phyloP scores from a whole-genome alignment of 495 filamentous ascomycete species.

The Tuber borchii region DNA sequence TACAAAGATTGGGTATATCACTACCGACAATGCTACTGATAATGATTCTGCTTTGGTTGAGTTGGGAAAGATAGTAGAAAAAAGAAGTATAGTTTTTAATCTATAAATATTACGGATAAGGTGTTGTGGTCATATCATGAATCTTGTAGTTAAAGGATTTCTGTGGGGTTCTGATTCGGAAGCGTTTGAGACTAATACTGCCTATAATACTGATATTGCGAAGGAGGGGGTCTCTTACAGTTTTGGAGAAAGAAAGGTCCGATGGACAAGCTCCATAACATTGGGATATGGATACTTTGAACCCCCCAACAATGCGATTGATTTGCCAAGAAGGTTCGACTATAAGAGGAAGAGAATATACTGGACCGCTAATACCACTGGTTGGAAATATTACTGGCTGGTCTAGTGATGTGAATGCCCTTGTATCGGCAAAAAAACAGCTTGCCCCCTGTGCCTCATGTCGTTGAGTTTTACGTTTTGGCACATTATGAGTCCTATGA shows the following conservation, averaged over 20 bases:
- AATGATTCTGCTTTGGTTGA: slow-evolving; percentile 4
- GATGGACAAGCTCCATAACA: too few species aligned
- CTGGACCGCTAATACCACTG: background rate
- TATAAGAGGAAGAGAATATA: background rate
- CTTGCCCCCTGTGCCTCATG: too few species aligned
- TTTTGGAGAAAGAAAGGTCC: slow-evolving; percentile 24
- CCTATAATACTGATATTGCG: too few species aligned
- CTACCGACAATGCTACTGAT: slow-evolving; percentile 11
- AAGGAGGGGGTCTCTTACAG: background rate
- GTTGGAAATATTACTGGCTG: slow-evolving; percentile 27
- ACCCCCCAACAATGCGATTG: slow-evolving; percentile 12
- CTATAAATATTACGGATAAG: background rate
- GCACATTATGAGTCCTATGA: too few species aligned
- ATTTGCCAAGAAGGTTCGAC: slow-evolving; percentile 13
- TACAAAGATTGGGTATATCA: slow-evolving; percentile 5
- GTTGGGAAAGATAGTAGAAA: background rate
- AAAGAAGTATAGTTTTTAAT: background rate
- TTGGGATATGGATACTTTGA: slow-evolving; percentile 12
- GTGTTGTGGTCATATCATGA: slow-evolving; percentile 8
- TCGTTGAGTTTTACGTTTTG: too few species aligned
- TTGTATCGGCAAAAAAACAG: too few species aligned
- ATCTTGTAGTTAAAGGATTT: slow-evolving; percentile 9
- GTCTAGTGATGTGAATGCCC: too few species aligned
- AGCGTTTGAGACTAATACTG: background rate
- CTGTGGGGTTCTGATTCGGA: slow-evolving; percentile 6